phyloP scores from a whole-genome alignment of 2,329 filamentous ascomycete genomes.

The Zymoseptoria pseudotritici region DNA sequence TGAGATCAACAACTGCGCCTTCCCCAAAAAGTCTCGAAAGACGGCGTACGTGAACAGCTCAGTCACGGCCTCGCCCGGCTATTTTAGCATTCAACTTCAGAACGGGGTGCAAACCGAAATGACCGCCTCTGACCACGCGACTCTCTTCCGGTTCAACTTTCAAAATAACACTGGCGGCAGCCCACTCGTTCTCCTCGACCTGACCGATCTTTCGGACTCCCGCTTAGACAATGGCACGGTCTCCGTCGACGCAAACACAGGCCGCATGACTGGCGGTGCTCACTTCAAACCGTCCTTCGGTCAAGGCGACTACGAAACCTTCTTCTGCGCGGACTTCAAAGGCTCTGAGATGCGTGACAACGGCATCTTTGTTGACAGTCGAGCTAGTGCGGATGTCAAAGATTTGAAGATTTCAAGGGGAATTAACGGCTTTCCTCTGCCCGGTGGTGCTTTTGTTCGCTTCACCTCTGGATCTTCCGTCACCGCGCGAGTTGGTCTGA shows the following conservation, averaged over 20 bases:
- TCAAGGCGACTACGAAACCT: constrained; percentile 48
- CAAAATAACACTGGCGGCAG: constrained; percentile 31
- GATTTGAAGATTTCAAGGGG: constrained; percentile 27
- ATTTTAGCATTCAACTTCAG: constrained; percentile 50
- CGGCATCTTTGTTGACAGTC: constrained; percentile 47
- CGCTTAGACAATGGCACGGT: constrained; percentile 48
- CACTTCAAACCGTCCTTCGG: constrained; percentile 56
- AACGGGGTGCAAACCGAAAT: constrained; percentile 53
- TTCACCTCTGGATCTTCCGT: constrained; percentile 41
- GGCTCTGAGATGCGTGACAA: constrained; percentile 40
- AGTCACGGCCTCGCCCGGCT: constrained; percentile 49
- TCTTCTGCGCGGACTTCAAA: constrained; percentile 54
- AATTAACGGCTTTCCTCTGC: constrained; percentile 34
- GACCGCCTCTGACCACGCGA: constrained; percentile 50
- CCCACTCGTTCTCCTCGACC: constrained; percentile 52
- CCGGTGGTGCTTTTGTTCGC: constrained; percentile 33
- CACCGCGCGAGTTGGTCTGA: constrained; percentile 55
- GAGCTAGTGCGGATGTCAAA: constrained; percentile 40
- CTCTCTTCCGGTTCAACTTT: constrained; percentile 54
- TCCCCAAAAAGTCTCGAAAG: constrained; percentile 43
- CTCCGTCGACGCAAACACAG: constrained; percentile 45
- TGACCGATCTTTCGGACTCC: constrained; percentile 50
- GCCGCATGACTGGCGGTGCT: constrained; percentile 51
- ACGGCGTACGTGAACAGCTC: constrained; percentile 44
- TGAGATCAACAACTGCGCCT: constrained; percentile 53